Conservation (phyloP, 2,329 filamentous ascomycete genomes). For the Fusarium algeriense region DNA sequence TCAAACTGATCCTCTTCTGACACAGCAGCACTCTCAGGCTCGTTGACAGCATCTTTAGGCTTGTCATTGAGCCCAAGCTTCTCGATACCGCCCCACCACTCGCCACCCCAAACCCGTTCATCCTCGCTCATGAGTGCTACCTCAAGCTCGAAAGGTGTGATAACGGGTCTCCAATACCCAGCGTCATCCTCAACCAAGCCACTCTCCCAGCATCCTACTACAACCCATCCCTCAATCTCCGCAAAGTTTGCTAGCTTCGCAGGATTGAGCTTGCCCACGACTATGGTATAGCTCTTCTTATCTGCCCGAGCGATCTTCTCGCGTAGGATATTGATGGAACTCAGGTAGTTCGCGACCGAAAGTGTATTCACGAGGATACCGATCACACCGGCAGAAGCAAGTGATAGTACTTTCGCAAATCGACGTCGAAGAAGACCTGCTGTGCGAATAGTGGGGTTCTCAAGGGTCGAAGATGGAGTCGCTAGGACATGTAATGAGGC, state of each 20-base stretch:
- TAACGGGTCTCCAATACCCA: conserved; percentile 87
- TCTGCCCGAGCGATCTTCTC: conserved; percentile 79
- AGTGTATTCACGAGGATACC: conserved; percentile 97
- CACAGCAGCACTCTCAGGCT: conserved; percentile 19
- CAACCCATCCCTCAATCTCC: conserved; percentile 96
- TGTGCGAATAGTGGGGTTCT: conserved; percentile 59
- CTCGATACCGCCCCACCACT: conserved; percentile 91
- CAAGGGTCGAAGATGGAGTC: conserved; percentile 68
- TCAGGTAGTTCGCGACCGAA: conserved; percentile 89
- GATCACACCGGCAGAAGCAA: conserved; percentile 85
- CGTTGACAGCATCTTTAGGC: conserved; percentile 36
- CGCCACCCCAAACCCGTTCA: conserved; percentile 84
- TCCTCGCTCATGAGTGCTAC: conserved; percentile 81
- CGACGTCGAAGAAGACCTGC: conserved; percentile 78
- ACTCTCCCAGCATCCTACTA: conserved; percentile 98
- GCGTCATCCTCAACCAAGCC: conserved; percentile 85
- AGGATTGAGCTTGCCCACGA: conserved; percentile 95
- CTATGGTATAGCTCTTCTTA: conserved; percentile 96
- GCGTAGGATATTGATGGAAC: conserved; percentile 80
- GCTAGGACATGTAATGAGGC: conserved; percentile 82
- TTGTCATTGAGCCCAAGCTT: conserved; percentile 65
- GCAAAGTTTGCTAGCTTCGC: conserved; percentile 97
- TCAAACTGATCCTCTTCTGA: conserved; percentile 40
- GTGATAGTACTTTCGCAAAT: conserved; percentile 85
- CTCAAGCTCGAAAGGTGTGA: conserved; percentile 94